Conservation (phyloP, 1,284 basidiomycete species). For the Exobasidium cylindrosporum region DNA sequence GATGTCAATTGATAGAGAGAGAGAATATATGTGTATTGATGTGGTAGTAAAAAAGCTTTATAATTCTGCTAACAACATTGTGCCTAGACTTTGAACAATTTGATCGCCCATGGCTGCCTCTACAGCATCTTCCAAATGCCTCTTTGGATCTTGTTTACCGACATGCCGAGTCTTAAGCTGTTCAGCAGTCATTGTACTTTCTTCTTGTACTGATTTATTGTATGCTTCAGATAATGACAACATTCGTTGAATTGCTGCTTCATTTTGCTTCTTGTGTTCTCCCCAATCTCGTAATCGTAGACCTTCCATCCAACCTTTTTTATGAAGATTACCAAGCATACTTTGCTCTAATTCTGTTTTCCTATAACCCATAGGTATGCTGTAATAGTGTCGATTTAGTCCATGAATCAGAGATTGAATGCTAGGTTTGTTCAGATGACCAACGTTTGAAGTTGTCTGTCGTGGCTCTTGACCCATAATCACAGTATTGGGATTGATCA, state of each 20-base stretch:
- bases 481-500: conserved; percentile 53
- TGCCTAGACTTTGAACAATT: conserved; percentile 52
- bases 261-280: conserved; percentile 51
- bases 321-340: conserved; percentile 55
- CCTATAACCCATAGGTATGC: conserved; percentile 53
- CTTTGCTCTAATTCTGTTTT: conserved; percentile 55
- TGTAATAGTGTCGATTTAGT: conserved; percentile 55
- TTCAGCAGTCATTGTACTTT: conserved; percentile 44
- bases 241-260: conserved; percentile 51
- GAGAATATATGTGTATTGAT: too few relatives aligned
- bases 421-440: conserved; percentile 96
- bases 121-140: conserved; percentile 53
- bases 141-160: conserved; percentile 54
- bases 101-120: conserved; percentile 54
- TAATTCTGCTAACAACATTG: conserved; percentile 42
- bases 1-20: too few relatives aligned
- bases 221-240: conserved; percentile 50
- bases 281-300: conserved; percentile 51
- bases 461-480: conserved; percentile 83
- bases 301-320: conserved; percentile 53
- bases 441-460: conserved; percentile 97
- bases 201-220: conserved; percentile 54
- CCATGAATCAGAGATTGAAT: conserved; percentile 69
- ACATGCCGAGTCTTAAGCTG: conserved; percentile 54
- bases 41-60: too few relatives aligned